Base-by-base conservation (phyloP, 2,329 filamentous ascomycete genomes). In the Penicillium crustosum region DNA sequence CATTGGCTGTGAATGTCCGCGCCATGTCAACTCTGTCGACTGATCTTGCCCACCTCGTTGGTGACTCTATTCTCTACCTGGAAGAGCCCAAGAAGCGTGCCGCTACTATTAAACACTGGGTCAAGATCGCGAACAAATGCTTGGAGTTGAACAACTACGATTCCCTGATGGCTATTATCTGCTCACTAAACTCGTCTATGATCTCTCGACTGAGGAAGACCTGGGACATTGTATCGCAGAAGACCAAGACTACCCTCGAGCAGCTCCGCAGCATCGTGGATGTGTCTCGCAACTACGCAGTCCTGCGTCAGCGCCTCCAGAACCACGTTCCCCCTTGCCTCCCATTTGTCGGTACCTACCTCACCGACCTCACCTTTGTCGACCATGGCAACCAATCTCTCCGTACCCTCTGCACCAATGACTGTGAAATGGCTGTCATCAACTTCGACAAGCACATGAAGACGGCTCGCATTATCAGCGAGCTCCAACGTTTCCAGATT, bases 361-460 rank as follows among this genome's bases (percentile, higher is more conserved):
- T 99, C 39, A 99, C 94, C 0, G 94, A 99, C 71, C 81, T 99
- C 38, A 97, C 93, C 0, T 97, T 99, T 75, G 89, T 96, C 54
- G 92, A 97, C 71, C 92, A 93, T 63, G 94, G 94, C 61, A 97
- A 97, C 74, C 89, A 90, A 35, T 86, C 91, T 6, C 93, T 89
- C 2, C 91, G 93, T 68, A 88, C 89, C 67, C 84, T 96, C 21
- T 85, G 85, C 0, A 81, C 70, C 15, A 85, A 89, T n/a, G 83
- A 86, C 31, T 77, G 79, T 29, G 84, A 86, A 27, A 83, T 91
- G 68, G 86, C 87, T 0, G 90, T 97, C 33, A 91, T 99, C 81
- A 99, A 99, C 77, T 97, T 97, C 68, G 93, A 97, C 81, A 97
- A 97, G 78, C 92, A 97, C 73, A 89, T 87, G 68, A 91, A 92